Conservation (phyloP, 352 stramenopile genomes). For the Pythium insidiosum region DNA sequence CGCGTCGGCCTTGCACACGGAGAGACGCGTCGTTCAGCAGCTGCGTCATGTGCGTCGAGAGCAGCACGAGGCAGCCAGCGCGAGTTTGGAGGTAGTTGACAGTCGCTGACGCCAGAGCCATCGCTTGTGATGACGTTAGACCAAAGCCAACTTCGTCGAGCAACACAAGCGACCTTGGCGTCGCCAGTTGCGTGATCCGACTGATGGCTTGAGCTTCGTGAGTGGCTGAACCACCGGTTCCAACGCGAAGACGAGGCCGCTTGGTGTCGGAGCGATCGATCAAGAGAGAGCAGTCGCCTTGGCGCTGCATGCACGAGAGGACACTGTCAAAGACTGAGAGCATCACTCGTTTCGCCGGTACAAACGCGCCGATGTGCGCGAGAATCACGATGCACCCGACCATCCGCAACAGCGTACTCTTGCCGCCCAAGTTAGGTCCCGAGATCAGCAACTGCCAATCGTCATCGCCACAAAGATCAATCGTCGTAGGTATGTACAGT, state of each 20-base stretch:
- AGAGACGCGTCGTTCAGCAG: constrained; percentile 15
- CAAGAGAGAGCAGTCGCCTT: too few relatives aligned
- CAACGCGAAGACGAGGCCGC: too few relatives aligned
- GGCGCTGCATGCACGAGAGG: constrained; percentile 59
- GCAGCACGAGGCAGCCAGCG: constrained; percentile 21
- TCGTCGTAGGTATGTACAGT: constrained; percentile 23
- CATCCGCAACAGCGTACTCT: constrained; percentile 61
- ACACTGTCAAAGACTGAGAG: constrained; percentile 57
- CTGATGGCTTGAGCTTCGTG: constrained; percentile 13
- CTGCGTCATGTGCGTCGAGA: constrained; percentile 30
- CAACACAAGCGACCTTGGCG: constrained; percentile 25
- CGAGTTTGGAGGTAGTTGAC: constrained; percentile 20
- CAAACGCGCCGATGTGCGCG: constrained; percentile 56
- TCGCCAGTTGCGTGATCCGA: constrained; percentile 18
- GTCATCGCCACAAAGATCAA: constrained; percentile 4
- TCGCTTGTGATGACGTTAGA: constrained; percentile 16
- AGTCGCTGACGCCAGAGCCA: constrained; percentile 15
- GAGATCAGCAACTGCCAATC: constrained; percentile 45
- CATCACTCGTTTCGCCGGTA: constrained; percentile 28
- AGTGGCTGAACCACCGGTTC: constrained; percentile 14
- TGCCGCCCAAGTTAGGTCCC: constrained; percentile 82
- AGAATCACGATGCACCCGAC: constrained; percentile 53
- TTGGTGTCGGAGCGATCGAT: too few relatives aligned
- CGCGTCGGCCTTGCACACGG: neutral
- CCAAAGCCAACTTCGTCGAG: constrained; percentile 42